Base-by-base conservation (phyloP, 371 early-diverging fungal species). In the Mucor circinelloides region DNA sequence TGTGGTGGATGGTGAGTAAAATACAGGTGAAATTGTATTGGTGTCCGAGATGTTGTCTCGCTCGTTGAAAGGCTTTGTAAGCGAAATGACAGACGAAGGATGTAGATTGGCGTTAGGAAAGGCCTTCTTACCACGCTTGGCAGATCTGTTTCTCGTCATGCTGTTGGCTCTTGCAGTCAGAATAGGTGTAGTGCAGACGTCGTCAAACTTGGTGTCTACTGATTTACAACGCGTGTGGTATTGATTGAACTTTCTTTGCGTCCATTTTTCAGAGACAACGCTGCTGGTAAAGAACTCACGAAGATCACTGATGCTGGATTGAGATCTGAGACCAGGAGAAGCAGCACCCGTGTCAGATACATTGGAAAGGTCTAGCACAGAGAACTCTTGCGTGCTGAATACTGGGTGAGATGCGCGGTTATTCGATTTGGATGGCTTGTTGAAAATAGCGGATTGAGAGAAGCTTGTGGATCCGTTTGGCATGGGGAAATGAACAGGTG, bases 121-220 rank as follows among this genome's bases (percentile, higher is more conserved):
- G 21, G 46, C 28, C 23, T 52, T 58, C 17, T 50, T 63, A 3
- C 17, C 17, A 23, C 32, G 46, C n/a, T 46, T 58, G 3, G 55
- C 25, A 17, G 58, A 62, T 27, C 62, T 57, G 30, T 62, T 28
- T n/a, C 62, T 44, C 6, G 36, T 44, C 63, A 63, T 46, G 17
- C 62, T 62, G 40, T 71, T 62, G 17, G 54, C 59, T 54, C 71
- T 50, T 10, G 71, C 71, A 8, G 63, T 71, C 23, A 71, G 31
- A 46, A 71, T 58, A 36, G 71, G 71, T 46, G 71, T 71, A 2
- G 71, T 67, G 19, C 67, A 71, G 13, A 71, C 67, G 25, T 71
- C 71, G 5, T 67, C 67, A 60, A 67, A 71, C 27, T 60, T 71
- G 25, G 63, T 52, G 25, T 71, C 71, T 15, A 67, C 58, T 7